Evolutionary conservation across 2,329 filamentous ascomycete genomes (phyloP).

Genomic region (Pseudogymnoascus pannorum): DNA sequence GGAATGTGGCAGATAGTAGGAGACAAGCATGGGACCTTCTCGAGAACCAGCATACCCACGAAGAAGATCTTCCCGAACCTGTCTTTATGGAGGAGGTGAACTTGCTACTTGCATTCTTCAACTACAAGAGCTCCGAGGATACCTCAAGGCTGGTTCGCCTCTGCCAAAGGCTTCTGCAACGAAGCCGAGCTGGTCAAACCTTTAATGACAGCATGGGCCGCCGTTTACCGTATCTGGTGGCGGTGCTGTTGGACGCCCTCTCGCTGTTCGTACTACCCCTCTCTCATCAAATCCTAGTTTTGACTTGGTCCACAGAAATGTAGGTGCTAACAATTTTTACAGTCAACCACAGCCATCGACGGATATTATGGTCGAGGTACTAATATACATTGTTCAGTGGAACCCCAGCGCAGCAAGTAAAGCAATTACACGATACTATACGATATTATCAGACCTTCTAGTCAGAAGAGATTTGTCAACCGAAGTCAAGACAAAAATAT

Average conservation of each 20-base stretch:
- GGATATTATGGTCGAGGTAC: neutral
- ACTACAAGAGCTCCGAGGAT: conserved; percentile 38
- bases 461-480: neutral
- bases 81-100: conserved; percentile 37
- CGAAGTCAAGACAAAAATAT: neutral
- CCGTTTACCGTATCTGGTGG: neutral
- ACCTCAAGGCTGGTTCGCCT: conserved; percentile 41
- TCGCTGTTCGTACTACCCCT: neutral
- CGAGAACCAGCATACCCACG: conserved; percentile 37
- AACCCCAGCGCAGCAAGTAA: neutral
- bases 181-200: neutral
- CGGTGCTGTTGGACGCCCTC: neutral
- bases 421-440: neutral
- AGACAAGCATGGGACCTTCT: conserved; percentile 56
- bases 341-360: neutral
- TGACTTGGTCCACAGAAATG: neutral
- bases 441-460: neutral
- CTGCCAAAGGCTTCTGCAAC: conserved; percentile 35
- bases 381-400: conserved; percentile 1
- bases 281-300: neutral
- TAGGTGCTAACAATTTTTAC: neutral
- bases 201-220: neutral
- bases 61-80: conserved; percentile 27
- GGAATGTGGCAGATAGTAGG: conserved; percentile 47
- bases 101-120: conserved; percentile 45